Base-by-base conservation (phyloP, 2,329 filamentous ascomycete species). In the Mariannaea sp. region DNA sequence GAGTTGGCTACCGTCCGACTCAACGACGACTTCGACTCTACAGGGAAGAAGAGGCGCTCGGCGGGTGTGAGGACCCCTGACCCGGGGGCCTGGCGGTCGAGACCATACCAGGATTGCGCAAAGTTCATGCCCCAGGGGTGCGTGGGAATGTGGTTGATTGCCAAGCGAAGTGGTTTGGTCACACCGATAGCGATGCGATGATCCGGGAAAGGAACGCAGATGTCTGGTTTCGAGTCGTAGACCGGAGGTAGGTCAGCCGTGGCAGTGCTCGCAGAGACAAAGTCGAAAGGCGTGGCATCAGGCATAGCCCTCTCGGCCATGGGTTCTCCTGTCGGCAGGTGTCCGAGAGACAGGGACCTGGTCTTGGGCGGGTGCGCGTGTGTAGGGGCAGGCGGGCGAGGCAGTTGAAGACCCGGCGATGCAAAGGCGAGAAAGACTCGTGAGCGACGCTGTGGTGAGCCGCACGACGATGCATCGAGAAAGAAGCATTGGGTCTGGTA, bases 401-500 rank as follows among this genome's bases (percentile, higher is more conserved):
- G 82, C 0, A 88, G 80, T 2, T 67, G 69, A 3, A 82, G 71
- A 0, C 84, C 86, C 0, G 89, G 87, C 0, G 88, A 88, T 1
- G 88, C 82, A 56, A 92, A 87, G 2, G 80, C 75, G 1, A 94
- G 77, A 55, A 95, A 91, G 0, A 93, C 75, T 6, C 90, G 79
- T 3, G 78, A 81, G 4, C 90, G 80, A 3, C 72, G 75, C 65
- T 94, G 89, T 0, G 84, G 74, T 2, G 85, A 83, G 1, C 89
- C 88, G 57, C 81, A 84, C 0, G 81, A 82, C 77, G 87, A 90
- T 0, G 88, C 81, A 58, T 92, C 88, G 16, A 89, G 74, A 1
- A 87, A 75, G 50, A 85, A 83, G 30, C 89, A 79, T 33, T 87
- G 82, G 0, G 84, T 76, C 65, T 95, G 90, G 60, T 94, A 95